Conservation (phyloP, 2,329 filamentous ascomycete species). For the Sphaerulina musiva region DNA sequence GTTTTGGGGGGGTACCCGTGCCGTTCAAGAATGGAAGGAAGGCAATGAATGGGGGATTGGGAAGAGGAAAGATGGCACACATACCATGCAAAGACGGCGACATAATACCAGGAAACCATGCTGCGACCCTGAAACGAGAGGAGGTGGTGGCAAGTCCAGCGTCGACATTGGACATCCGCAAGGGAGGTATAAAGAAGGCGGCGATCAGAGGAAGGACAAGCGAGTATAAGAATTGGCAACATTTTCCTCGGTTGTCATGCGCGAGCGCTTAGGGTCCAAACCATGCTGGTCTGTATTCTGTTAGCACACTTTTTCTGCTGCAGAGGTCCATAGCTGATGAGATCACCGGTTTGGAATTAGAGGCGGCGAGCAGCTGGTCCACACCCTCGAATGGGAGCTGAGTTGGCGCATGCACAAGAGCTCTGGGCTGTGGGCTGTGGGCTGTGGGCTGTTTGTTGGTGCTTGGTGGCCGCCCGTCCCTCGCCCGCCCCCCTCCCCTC, state of each 20-base stretch:
- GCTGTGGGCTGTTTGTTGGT: too few relatives aligned
- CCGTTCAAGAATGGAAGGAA: constrained; percentile 6
- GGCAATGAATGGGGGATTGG: not conserved
- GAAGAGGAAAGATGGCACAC: constrained; percentile 13
- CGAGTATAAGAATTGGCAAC: constrained; percentile 30
- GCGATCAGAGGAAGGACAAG: constrained; percentile 22
- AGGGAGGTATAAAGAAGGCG: too few relatives aligned
- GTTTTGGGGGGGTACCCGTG: constrained; percentile 20
- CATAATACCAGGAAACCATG: constrained; percentile 32
- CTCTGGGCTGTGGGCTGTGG: constrained; percentile 18
- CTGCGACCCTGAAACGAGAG: constrained; percentile 32
- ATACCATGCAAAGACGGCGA: constrained; percentile 32
- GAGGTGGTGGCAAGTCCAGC: constrained; percentile 21
- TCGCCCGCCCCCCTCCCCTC: too few relatives aligned
- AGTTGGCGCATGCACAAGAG: too few relatives aligned
- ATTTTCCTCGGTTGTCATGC: constrained; percentile 31
- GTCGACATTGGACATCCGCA: constrained; percentile 27
- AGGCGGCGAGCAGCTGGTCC: constrained; percentile 27
- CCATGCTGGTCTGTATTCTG: constrained; percentile 22
- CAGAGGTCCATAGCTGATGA: constrained; percentile 26
- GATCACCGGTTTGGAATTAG: constrained; percentile 25
- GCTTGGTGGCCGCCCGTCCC: too few relatives aligned
- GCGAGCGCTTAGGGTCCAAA: constrained; percentile 29
- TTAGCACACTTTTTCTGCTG: constrained; percentile 21
- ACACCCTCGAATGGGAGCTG: constrained; percentile 22